Conservation (phyloP, 768 basidiomycete species). For the Rossbeevera mucosa region DNA sequence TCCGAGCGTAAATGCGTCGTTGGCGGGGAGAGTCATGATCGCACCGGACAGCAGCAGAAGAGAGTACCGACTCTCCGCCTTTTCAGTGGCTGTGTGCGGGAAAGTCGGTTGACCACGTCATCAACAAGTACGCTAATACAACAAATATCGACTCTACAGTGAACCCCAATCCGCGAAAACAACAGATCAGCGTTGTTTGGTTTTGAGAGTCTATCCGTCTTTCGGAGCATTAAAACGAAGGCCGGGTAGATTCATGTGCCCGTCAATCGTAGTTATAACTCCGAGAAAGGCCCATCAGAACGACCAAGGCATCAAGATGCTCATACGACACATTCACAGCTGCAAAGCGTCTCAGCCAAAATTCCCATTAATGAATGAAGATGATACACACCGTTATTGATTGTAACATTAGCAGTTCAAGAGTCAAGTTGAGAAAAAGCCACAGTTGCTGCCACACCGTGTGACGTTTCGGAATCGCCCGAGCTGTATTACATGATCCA, state of each 20-base stretch:
- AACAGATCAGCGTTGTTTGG: constrained; percentile 47
- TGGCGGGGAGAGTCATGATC: constrained; percentile 31
- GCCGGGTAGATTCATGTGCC: constrained; percentile 52
- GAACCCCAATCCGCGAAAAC: constrained; percentile 23
- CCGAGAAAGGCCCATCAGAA: constrained; percentile 37
- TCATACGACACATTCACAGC: background rate
- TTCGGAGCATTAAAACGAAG: constrained; percentile 83
- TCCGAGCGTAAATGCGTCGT: constrained; percentile 34
- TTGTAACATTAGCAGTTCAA: too few relatives aligned
- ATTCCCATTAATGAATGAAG: background rate
- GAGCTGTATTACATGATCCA: background rate
- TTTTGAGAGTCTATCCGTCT: constrained; percentile 57
- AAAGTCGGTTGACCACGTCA: background rate
- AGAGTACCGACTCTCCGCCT: background rate
- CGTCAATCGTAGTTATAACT: constrained; percentile 85
- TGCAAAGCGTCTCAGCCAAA: background rate
- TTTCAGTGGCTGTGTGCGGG: constrained; percentile 13
- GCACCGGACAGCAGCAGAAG: background rate
- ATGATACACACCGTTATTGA: background rate
- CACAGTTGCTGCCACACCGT: too few relatives aligned
- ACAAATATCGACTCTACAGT: constrained; percentile 31
- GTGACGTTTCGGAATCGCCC: too few relatives aligned
- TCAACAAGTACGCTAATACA: background rate
- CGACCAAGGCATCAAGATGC: background rate
- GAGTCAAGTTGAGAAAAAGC: too few relatives aligned